These are phyloP conservation scores for Madurella fahalii DNA, from an alignment of 2,329 filamentous ascomycete genomes.

Conservation along the genomic window DNA sequence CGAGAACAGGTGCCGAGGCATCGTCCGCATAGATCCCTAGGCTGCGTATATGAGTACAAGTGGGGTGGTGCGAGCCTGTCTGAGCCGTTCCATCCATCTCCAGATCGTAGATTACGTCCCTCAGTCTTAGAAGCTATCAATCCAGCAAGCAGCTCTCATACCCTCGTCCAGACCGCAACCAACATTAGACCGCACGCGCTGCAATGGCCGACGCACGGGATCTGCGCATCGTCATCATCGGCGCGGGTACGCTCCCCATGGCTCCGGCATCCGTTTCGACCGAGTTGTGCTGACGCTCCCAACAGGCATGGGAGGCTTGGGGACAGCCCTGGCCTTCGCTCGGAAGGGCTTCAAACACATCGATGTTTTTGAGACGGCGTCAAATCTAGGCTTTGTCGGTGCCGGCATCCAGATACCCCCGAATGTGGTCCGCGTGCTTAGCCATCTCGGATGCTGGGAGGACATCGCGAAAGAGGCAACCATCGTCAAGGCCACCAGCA, in stretches of 20 bases:
- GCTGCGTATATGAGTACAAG: slow-evolving; percentile 6
- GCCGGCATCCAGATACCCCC: slow-evolving; percentile 82
- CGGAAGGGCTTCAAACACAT: slow-evolving; percentile 72
- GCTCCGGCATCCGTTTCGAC: background rate
- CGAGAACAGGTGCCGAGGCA: slow-evolving; percentile 20
- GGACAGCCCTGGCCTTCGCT: slow-evolving; percentile 67
- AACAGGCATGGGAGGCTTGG: slow-evolving; percentile 73
- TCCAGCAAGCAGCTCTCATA: background rate
- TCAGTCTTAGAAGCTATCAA: background rate
- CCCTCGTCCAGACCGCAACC: too few species aligned
- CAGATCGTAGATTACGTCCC: background rate
- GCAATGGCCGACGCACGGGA: slow-evolving; percentile 29
- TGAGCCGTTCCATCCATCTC: too few species aligned
- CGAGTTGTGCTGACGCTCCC: background rate
- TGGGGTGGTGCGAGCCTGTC: too few species aligned
- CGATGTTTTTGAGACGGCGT: slow-evolving; percentile 68
- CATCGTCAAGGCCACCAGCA: slow-evolving; percentile 66
- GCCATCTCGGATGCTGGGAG: slow-evolving; percentile 68
- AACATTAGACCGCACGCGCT: too few species aligned
- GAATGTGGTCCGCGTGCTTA: slow-evolving; percentile 74
- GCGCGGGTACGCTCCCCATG: slow-evolving; percentile 26
- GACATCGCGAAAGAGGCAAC: slow-evolving; percentile 68
- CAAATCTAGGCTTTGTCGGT: slow-evolving; percentile 73
- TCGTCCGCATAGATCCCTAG: slow-evolving; percentile 9
- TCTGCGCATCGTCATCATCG: slow-evolving; percentile 32